phyloP scores from a whole-genome alignment of 2,329 filamentous ascomycete species.

The Ascomycota sp. region DNA sequence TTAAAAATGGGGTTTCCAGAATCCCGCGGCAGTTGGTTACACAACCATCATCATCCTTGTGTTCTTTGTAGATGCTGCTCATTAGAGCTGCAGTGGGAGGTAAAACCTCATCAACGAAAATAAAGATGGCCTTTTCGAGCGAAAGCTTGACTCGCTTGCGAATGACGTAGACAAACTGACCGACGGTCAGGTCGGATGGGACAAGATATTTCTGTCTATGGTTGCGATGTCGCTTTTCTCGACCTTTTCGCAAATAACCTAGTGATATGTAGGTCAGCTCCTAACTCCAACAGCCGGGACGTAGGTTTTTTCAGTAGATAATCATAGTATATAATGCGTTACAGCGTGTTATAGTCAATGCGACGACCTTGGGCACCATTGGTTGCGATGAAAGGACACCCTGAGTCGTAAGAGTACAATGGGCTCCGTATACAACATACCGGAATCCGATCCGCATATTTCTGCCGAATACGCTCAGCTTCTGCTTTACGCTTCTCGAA shows the following conservation, averaged over 20 bases:
- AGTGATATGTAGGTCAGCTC: too few species aligned
- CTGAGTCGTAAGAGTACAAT: too few species aligned
- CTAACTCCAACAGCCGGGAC: too few species aligned
- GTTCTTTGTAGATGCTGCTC: slow-evolving; percentile 99
- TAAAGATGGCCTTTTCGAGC: slow-evolving; percentile 99
- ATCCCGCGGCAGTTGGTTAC: too few species aligned
- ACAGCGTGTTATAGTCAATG: too few species aligned
- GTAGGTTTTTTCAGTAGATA: too few species aligned
- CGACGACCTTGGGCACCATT: too few species aligned
- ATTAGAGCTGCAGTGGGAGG: slow-evolving; percentile 93
- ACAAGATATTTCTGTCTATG: slow-evolving; percentile 99
- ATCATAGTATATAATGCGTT: too few species aligned
- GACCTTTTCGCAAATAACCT: slow-evolving; percentile 99
- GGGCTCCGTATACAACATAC: too few species aligned
- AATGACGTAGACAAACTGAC: slow-evolving; percentile 99
- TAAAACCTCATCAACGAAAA: slow-evolving; percentile 97
- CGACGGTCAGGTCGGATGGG: slow-evolving; percentile 89
- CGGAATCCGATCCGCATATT: slow-evolving; percentile 95
- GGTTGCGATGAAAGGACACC: too few species aligned
- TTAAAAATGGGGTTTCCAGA: too few species aligned
- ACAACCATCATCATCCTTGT: slow-evolving; percentile 67
- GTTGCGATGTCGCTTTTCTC: slow-evolving; percentile 98
- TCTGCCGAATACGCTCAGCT: slow-evolving; percentile 96
- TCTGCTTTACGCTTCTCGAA: slow-evolving; percentile 99
- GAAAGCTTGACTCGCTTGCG: slow-evolving; percentile 99